A percentile compares a stretch with the other conserved stretches of the same genome.
phyloP scores from a whole-genome alignment of 2,329 filamentous ascomycete genomes.

The Metarhizium rileyi region DNA sequence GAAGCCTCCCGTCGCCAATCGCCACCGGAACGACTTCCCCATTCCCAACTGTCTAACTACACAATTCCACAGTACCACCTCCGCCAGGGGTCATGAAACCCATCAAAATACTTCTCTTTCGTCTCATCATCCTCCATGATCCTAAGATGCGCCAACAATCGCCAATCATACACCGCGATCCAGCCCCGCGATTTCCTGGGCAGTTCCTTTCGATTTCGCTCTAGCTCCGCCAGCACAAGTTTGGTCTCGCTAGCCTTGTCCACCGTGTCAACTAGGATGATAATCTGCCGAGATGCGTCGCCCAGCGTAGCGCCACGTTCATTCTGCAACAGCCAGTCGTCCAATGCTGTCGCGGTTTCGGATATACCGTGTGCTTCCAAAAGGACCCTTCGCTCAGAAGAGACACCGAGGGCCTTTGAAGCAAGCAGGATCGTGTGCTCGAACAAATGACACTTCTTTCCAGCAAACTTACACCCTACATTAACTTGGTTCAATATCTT shows the following conservation, averaged over 20 bases:
- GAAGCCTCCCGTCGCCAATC: background rate
- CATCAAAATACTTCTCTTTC: conserved; percentile 22
- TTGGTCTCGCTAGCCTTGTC: conserved; percentile 20
- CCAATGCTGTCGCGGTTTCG: conserved; percentile 22
- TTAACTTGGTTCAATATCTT: background rate
- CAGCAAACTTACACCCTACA: conserved; percentile 21
- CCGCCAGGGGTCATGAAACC: conserved; percentile 31
- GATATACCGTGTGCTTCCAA: conserved; percentile 32
- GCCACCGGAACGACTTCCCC: background rate
- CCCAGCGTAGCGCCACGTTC: conserved; percentile 1
- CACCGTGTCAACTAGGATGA: conserved; percentile 32
- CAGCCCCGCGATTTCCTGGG: conserved; percentile 22
- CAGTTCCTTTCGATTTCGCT: conserved; percentile 18
- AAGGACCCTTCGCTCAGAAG: conserved; percentile 27
- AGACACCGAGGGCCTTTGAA: conserved; percentile 27
- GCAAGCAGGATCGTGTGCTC: conserved; percentile 30
- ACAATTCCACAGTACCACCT: conserved; percentile 34
- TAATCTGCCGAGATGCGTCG: background rate
- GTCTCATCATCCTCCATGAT: conserved; percentile 26
- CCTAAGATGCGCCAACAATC: conserved; percentile 30
- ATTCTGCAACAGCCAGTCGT: conserved; percentile 21
- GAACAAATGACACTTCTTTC: conserved; percentile 27
- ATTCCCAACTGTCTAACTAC: conserved; percentile 18
- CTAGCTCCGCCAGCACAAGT: conserved; percentile 23
- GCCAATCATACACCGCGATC: conserved; percentile 38